These are phyloP conservation scores for Solanum sejunctum DNA, from an alignment of 257 asterid genomes.

Conservation along the genomic window DNA sequence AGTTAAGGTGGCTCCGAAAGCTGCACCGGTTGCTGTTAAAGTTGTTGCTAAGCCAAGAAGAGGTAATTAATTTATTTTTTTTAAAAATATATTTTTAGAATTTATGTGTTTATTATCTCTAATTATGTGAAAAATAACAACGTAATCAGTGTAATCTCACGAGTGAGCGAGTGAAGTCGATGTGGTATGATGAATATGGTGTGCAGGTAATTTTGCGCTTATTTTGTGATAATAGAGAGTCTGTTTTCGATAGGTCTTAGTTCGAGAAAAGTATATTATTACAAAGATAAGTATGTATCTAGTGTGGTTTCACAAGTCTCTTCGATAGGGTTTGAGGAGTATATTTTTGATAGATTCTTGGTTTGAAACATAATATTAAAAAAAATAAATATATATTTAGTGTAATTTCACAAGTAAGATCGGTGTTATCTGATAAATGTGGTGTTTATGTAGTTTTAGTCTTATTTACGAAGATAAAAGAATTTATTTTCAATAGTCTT, in stretches of 20 bases:
- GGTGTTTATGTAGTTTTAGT: no score
- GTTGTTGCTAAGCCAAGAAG: slow-evolving; percentile 43
- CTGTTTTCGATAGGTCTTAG: no score
- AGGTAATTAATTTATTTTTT: slow-evolving; percentile 23
- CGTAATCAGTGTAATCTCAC: not conserved
- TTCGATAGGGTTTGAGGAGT: not conserved
- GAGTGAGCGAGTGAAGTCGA: not conserved
- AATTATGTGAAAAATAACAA: not conserved
- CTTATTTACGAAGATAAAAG: no score
- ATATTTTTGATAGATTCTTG: not conserved
- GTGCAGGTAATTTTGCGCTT: no score
- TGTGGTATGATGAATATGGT: not conserved
- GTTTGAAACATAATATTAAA: not conserved
- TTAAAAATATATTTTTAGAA: not conserved
- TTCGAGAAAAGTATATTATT: no score
- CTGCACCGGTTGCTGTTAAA: slow-evolving; percentile 41
- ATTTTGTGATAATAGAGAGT: no score
- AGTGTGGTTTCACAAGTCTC: no score
- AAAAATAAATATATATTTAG: not conserved
- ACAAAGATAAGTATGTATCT: no score
- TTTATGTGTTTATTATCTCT: not conserved
- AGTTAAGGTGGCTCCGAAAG: slow-evolving; percentile 23
- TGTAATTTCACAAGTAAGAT: no score
- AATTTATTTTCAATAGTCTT: no score
- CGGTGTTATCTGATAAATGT: no score